Base-by-base conservation (phyloP, 192 early-diverging fungal genomes). In the Coemansia reversa region DNA sequence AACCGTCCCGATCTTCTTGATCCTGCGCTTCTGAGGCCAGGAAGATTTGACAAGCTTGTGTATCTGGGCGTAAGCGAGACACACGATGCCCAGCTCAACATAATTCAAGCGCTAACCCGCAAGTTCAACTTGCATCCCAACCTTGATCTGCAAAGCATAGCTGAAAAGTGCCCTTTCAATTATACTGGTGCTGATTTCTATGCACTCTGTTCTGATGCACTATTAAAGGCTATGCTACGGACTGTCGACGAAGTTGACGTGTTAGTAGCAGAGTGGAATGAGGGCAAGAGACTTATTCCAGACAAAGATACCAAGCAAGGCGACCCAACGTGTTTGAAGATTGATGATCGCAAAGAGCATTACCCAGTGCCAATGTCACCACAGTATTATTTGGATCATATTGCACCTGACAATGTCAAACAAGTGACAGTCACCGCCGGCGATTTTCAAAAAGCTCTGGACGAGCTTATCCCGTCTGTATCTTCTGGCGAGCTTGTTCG, bases 131-230 rank as follows among this genome's bases (percentile, higher is more conserved):
- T 99, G 20, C 85, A 87, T 45, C 88, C 92, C 14, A 89, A 85
- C 4, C 83, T 95, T 7, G 86, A 94, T 53, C 69, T 98, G 63
- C 71, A 70, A 28, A 67, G 64, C 5, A 84, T 99, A 16, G 94
- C 95, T 7, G 88, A 93, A 16, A 73, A 84, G 52, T 94, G 93
- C 56, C 97, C 96, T 5, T 89, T 95, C 66, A 88, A 93, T 60
- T 94, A 93, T 55, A 98, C 97, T 1, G 97, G 97, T 29, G 97
- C 97, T 16, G 97, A 99, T 72, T 94, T 98, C 65, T 99, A 99
- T 70, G 97, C 97, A 0, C 81, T 99, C 35, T 98, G 95, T 68
- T 94, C 97, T 20, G 96, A 98, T 70, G 93, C 97, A 0, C 92
- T 96, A 83, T 83, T 99, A 11, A 96, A 98, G 66, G 95, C 97